phyloP scores from a whole-genome alignment of 306 rosid genomes.

The Vigna angularis region DNA sequence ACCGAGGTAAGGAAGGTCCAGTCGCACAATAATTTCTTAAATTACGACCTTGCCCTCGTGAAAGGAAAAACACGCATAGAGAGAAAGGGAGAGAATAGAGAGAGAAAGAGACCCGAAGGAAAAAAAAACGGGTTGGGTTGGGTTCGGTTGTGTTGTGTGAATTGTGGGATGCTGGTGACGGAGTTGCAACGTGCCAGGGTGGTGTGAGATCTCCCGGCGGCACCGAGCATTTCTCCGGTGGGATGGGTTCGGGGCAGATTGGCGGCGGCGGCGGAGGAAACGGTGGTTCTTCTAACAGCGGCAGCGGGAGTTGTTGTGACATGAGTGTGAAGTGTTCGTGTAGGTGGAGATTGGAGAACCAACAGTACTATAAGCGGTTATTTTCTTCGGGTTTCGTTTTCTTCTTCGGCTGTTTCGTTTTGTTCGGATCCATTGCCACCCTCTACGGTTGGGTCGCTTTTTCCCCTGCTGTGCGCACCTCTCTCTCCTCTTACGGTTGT shows the following conservation, averaged over 20 bases:
- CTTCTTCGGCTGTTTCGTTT: constrained; percentile 76
- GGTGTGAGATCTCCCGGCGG: constrained; percentile 43
- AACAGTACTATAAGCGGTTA: constrained; percentile 56
- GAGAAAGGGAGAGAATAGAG: background rate
- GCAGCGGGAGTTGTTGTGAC: constrained; percentile 57
- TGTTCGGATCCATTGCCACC: constrained; percentile 82
- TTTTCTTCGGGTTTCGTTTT: constrained; percentile 78
- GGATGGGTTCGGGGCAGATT: constrained; percentile 74
- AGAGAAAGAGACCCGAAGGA: background rate
- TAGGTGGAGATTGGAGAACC: constrained; percentile 61
- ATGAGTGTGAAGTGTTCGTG: constrained; percentile 69
- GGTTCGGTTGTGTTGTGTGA: constrained; percentile 1
- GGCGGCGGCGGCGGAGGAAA: constrained; percentile 41
- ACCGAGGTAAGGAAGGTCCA: constrained; percentile 5
- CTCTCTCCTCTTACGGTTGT: constrained; percentile 65
- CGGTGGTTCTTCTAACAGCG: constrained; percentile 41
- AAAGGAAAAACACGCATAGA: background rate
- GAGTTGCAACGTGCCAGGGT: constrained; percentile 39
- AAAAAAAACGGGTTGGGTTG: background rate
- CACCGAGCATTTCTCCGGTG: constrained; percentile 17
- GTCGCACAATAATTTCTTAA: constrained; percentile 20
- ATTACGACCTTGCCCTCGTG: constrained; percentile 44
- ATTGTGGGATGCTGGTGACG: constrained; percentile 50
- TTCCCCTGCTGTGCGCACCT: constrained; percentile 65
- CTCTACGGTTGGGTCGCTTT: constrained; percentile 86